These are phyloP conservation scores for Talaromyces piceae DNA, from an alignment of 2,329 filamentous ascomycete species.

Conservation along the genomic window DNA sequence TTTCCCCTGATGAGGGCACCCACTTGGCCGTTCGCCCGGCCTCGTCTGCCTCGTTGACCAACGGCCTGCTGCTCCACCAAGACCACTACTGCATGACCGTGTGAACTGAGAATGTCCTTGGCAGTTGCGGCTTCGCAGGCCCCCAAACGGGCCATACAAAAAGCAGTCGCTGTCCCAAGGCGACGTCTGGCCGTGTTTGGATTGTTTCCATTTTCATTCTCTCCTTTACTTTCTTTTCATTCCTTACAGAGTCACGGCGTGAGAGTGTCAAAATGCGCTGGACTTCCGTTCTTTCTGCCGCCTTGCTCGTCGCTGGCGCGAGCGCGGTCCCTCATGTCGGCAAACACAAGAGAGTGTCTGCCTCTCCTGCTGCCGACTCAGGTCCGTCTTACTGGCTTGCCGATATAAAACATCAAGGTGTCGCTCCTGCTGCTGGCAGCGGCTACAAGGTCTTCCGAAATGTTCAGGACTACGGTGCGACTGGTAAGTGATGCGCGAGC, in stretches of 20 bases:
- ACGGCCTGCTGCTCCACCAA: not conserved
- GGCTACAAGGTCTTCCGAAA: slow-evolving; percentile 13
- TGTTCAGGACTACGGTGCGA: slow-evolving; percentile 24
- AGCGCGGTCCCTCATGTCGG: slow-evolving; percentile 7
- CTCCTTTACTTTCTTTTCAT: not conserved
- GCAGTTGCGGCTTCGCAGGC: not conserved
- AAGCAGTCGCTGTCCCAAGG: not conserved
- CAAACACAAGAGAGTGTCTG: slow-evolving; percentile 3
- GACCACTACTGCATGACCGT: not conserved
- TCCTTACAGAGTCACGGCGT: slow-evolving; percentile 6
- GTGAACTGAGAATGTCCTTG: not conserved
- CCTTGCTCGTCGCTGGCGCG: slow-evolving; percentile 15
- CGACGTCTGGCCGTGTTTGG: not conserved
- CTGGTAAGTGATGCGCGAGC: slow-evolving; percentile 14
- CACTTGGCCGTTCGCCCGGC: not conserved
- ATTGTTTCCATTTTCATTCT: not conserved
- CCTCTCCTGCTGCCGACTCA: not conserved
- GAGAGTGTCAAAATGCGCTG: slow-evolving; percentile 11
- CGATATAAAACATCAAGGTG: slow-evolving; percentile 27
- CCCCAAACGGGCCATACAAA: slow-evolving; percentile 1
- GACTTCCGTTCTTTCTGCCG: slow-evolving; percentile 7
- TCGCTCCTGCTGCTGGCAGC: slow-evolving; percentile 12
- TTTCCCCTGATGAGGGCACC: not conserved
- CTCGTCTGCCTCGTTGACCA: not conserved
- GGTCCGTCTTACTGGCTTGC: slow-evolving; percentile 26